Evolutionary conservation across 1,284 basidiomycete genomes (phyloP), one percentile per base, ranked within the genome.

Genomic region (Taiwanofungus camphoratus): DNA sequence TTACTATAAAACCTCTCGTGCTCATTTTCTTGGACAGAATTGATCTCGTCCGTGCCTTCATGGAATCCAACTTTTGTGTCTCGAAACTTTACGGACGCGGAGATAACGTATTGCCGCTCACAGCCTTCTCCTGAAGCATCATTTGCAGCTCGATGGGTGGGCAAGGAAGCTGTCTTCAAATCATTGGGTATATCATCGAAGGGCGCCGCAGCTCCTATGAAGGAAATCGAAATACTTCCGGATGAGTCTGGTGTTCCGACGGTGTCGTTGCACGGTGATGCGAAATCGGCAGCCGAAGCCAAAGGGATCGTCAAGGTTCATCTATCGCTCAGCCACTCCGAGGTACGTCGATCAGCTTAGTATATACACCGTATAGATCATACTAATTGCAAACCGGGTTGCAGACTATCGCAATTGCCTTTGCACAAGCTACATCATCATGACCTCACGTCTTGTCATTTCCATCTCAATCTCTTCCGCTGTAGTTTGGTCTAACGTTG

Each of bases 121-220:
- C 92, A 97, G 58, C 84, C 96, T 0, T 88, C 91, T 48, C 82
- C 90, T 15, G 67, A 77, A 1, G 87, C 95, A 3, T 97, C 94
- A 7, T 94, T 96, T 62, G 93, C 94, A 29, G 94, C 90, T 40
- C 87, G 94, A 52, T 99, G 96, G 93, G 90, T 83, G 36, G 94
- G 92, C 38, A 99, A 98, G 67, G 96, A 99, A 66, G 95, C 94
- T 9, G 88, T 94, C 41, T 97, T 99, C 83, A 99, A 99, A 71
- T 89, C 92, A n/a, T 77, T 99, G 12, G 88, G 90, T 24, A 86
- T 94, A 31, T 71, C 82, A 16, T 93, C 90, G 4, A 89, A 93
- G 66, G 96, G 96, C 32, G 92, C 93, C 5, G 90, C 80, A 12
- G 92, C 95, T 13, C 74, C 87, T 20, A 86, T 99, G 86, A 92